Percentiles rank a stretch among this genome's conserved stretches.
Conservation (phyloP, 2,329 filamentous ascomycete genomes). For the Xenoacremonium recifei region DNA sequence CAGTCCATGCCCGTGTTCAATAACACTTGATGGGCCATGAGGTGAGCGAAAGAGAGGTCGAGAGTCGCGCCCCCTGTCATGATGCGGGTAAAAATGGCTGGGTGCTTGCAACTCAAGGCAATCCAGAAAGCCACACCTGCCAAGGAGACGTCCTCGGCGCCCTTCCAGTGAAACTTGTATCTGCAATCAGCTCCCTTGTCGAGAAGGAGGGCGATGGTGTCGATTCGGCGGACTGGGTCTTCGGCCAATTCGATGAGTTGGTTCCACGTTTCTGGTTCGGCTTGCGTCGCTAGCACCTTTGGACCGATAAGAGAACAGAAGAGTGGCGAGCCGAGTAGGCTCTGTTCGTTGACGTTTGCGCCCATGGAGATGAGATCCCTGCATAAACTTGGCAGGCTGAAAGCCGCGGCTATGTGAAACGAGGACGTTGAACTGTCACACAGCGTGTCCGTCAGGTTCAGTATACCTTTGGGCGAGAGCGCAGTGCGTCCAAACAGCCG, state of each 20-base stretch:
- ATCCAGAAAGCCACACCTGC: constrained; percentile 26
- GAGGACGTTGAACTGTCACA: constrained; percentile 27
- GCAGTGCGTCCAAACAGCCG: constrained; percentile 18
- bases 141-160: constrained; percentile 17
- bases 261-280: constrained; percentile 20
- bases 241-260: constrained; percentile 13
- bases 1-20: constrained; percentile 8
- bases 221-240: constrained; percentile 10
- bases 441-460: constrained; percentile 29
- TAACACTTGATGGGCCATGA: constrained; percentile 15
- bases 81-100: constrained; percentile 22
- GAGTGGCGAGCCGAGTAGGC: constrained; percentile 29
- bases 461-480: constrained; percentile 17
- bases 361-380: constrained; percentile 21
- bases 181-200: constrained; percentile 17
- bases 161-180: constrained; percentile 16
- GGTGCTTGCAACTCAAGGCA: constrained; percentile 20
- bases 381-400: constrained; percentile 31
- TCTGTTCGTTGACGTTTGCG: constrained; percentile 16
- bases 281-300: constrained; percentile 18
- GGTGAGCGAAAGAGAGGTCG: constrained; percentile 14
- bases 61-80: constrained; percentile 13
- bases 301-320: constrained; percentile 35
- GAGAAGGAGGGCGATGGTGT: constrained; percentile 22
- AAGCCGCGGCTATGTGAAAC: constrained; percentile 34